Evolutionary conservation across 352 stramenopile species (phyloP), one percentile per base, ranked within the genome.

Genomic region (Phytophthora macrochlamydospora): DNA sequence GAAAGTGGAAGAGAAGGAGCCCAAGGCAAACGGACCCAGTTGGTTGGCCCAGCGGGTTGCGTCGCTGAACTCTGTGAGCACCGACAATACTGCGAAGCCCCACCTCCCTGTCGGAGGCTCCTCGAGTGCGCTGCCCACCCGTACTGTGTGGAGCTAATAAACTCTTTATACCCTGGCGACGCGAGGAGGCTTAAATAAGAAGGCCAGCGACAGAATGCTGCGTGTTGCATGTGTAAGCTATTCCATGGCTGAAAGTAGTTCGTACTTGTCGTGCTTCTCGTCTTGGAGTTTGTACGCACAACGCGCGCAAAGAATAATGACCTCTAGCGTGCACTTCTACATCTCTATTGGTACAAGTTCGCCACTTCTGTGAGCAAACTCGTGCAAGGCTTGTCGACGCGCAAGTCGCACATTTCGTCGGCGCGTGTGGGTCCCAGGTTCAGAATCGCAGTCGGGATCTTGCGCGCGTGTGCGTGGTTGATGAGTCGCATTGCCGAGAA

Each of bases 401-500:
- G 91, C 43, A 97, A 38, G 42, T 85, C 70, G 50, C 86, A 87
- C 14, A 94, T 37, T n/a, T 81, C 76, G 60, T 98, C 93, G 0
- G 80, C 92, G 37, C 93, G 88, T 42, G 93, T 98, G 1, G 81
- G 77, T 18, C 93, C 93, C 32, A 95, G 71, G 61, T 97, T 98
- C 13, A 98, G 54, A 49, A 98, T 93, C 38, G 75, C 91, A 24
- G 97, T 77, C 7, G 81, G 85, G 48, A 94, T 85, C 32, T 85
- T 77, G 13, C 64, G 67, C 37, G 81, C 63, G 31, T 81, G 76
- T 7, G 92, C 97, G 7, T 83, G 77, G 54, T 90, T 89, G 40
- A 97, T 82, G 43, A 99, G 85, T 31, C 96, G 89, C 90, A 96
- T 98, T 28, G 92, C 94, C 3, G 92, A 98, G 67, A 98, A 96